These are phyloP conservation scores for Nemania abortiva DNA, from an alignment of 2,329 filamentous ascomycete species.

Conservation along the genomic window DNA sequence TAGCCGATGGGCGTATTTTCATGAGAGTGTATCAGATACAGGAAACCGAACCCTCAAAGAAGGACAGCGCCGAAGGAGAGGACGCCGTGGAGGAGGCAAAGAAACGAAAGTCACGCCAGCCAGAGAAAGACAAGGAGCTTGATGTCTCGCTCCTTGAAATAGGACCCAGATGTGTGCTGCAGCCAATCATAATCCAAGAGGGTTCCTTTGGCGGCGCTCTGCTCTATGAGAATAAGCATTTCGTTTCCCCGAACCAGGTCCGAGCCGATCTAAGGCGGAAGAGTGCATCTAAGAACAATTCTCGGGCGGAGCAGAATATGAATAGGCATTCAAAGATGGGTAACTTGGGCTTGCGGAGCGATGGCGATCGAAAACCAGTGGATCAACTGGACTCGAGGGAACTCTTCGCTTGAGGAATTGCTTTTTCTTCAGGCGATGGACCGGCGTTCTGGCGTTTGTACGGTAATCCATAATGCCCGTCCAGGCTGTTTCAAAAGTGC, in stretches of 20 bases:
- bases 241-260: conserved; percentile 95
- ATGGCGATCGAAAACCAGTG: conserved; percentile 70
- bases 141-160: conserved; percentile 84
- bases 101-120: conserved; percentile 56
- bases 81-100: conserved; percentile 50
- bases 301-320: conserved; percentile 77
- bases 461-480: conserved; percentile 18
- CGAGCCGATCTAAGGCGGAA: conserved; percentile 81
- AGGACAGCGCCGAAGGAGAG: conserved; percentile 74
- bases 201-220: conserved; percentile 92
- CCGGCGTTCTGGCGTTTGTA: conserved; percentile 47
- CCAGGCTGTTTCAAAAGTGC: conserved; percentile 3
- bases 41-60: conserved; percentile 33
- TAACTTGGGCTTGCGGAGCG: conserved; percentile 78
- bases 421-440: conserved; percentile 27
- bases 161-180: conserved; percentile 91
- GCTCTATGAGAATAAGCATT: conserved; percentile 98
- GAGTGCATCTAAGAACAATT: conserved; percentile 83
- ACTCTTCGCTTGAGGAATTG: conserved; percentile 73
- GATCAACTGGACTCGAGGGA: conserved; percentile 81
- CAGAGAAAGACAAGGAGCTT: conserved; percentile 67
- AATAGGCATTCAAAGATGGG: conserved; percentile 81
- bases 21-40: conserved; percentile 90
- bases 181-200: conserved; percentile 91
- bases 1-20: conserved; percentile 96